Evolutionary conservation across 2,329 filamentous ascomycete species (phyloP), one percentile per base, ranked within the genome.

Genomic region (Whalleya microplaca): DNA sequence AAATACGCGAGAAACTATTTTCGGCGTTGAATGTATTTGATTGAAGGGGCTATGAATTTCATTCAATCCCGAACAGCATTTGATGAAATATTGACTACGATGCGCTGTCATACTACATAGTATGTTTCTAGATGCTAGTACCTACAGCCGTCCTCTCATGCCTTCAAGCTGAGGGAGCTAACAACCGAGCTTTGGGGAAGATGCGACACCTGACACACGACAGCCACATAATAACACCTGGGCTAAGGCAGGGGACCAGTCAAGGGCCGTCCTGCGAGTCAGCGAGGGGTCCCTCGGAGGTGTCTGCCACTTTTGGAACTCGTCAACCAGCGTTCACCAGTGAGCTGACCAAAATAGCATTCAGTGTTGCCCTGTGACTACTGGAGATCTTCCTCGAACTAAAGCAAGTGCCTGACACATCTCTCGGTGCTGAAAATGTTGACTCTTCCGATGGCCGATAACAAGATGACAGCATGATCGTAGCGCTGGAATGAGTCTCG

Each of bases 401-500:
- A 3, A 37, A 37, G 32, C 32, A 37, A 37, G 14, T 27, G 23
- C 9, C 3, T 37, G 4, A 5, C 6, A 37, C 32, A 14, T 37
- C 9, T 37, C 5, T 37, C 32, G 32, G 8, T 37, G 32, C 10
- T 37, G 32, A 16, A 37, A 37, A 37, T 12, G 32, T 37, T 14
- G 7, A 37, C 14, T 8, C 7, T 12, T 37, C 37, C 18, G 45
- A 41, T 20, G 32, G 50, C 41, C 43, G 40, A 53, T 21, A 44
- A 48, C 42, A 41, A 56, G 56, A 59, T 59, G 51, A 44, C 23
- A 37, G 10, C 32, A 16, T 12, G 8, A 37, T 37, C 32, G 14
- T 16, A 3, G 3, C 10, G 37, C 37, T 47, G 45, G 40, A 41
- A 51, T 42, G 42, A 51, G 43, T 51, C 51, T 32, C 48, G 41